These are phyloP conservation scores for Candida coleopterorum DNA, from an alignment of 805 yeast species.

Conservation along the genomic window DNA sequence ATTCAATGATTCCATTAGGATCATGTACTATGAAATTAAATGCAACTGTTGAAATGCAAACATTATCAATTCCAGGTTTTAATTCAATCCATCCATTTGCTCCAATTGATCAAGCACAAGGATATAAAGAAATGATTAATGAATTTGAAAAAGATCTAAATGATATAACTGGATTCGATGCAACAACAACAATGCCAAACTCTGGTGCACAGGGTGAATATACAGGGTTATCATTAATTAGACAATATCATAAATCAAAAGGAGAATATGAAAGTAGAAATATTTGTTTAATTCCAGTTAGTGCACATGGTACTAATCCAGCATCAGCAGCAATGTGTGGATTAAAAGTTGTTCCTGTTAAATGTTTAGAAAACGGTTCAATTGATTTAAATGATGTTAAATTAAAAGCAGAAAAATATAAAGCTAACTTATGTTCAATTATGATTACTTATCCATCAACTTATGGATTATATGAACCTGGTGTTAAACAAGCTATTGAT, in stretches of 20 bases:
- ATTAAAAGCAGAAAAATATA: slow-evolving; percentile 65
- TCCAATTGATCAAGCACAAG: slow-evolving; percentile 83
- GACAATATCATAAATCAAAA: slow-evolving; percentile 62
- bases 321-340: slow-evolving; percentile 99
- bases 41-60: slow-evolving; percentile 91
- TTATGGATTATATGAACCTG: slow-evolving; percentile 93
- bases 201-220: slow-evolving; percentile 99
- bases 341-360: slow-evolving; percentile 85
- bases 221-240: slow-evolving; percentile 85
- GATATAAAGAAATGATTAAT: slow-evolving; percentile 68
- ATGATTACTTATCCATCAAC: slow-evolving; percentile 99
- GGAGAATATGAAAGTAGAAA: slow-evolving; percentile 69
- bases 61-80: slow-evolving; percentile 93
- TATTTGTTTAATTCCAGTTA: slow-evolving; percentile 90
- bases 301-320: slow-evolving; percentile 98
- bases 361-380: slow-evolving; percentile 81
- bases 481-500: slow-evolving; percentile 80
- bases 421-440: slow-evolving; percentile 72
- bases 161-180: slow-evolving; percentile 89
- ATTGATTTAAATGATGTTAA: slow-evolving; percentile 75
- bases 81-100: slow-evolving; percentile 87
- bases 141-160: slow-evolving; percentile 83
- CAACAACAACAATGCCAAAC: slow-evolving; percentile 90
- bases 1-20: slow-evolving; percentile 96
- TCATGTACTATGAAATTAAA: slow-evolving; percentile 98